Evolutionary conservation across 805 yeast species (phyloP), one percentile per base, ranked within the genome.

Genomic region (Millerago galiae): DNA sequence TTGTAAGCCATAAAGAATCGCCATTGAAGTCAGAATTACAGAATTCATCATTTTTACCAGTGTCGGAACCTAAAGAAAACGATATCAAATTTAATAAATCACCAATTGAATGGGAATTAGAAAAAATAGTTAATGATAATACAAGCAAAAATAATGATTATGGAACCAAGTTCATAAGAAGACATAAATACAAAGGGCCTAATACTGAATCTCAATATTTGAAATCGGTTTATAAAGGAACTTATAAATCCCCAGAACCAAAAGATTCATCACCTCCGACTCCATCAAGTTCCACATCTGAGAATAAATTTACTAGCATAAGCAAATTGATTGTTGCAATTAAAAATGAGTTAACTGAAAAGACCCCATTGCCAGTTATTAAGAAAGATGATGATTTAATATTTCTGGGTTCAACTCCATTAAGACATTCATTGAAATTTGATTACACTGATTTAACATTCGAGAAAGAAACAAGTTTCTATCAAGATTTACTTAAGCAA

Each of bases 401-500:
- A 9, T 29, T 29, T 10, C 14, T 29, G 11, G 15, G 15, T 14
- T 31, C 34, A 31, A 15, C 34, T 9, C 34, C 34, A 31, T 31
- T 17, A 31, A 15, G 18, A 31, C 41, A 48, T 11, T 47, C 56
- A 4, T 41, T 54, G 14, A 42, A 40, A 26, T 58, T 62, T 37
- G 59, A 62, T 35, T 50, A 56, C n/a, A 50, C 61, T 6, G 45
- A 56, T 13, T 35, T 55, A 12, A 51, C 57, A 6, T 61, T 64
- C 40, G 62, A 61, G 30, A 56, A 59, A 25, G 68, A 65, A 33
- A 71, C 64, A 51, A 66, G 63, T 42, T 68, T 63, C 38, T 74
- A 72, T 46, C 73, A 67, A 47, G 65, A 65, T 43, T 59, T 72
- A 16, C 54, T 72, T 45, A 65, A 63, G 37, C 74, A 72, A 48